Evolutionary conservation across 148 eudicot species (phyloP).

Genomic region (Pharnaceum exiguum): DNA sequence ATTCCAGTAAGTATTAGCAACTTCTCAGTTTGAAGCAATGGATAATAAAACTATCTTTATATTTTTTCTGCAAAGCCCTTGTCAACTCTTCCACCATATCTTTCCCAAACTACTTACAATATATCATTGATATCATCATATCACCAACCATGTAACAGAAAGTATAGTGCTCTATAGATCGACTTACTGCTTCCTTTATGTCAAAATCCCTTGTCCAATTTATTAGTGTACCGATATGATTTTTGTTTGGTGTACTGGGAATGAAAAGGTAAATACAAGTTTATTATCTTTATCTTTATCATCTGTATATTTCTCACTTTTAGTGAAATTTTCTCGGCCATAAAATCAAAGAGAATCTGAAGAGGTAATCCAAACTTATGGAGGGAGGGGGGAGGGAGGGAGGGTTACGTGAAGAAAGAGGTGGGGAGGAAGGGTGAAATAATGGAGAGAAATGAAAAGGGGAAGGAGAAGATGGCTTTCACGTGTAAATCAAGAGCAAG

Average conservation of each 20-base stretch:
- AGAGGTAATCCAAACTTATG: too few species aligned
- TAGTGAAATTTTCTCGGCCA: slow-evolving; percentile 29
- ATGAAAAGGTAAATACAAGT: slow-evolving; percentile 44
- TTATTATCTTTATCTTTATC: slow-evolving; percentile 26
- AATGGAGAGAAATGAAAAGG: too few species aligned
- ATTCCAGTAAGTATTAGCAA: slow-evolving; percentile 15
- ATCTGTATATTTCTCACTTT: slow-evolving; percentile 10
- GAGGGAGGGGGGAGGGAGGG: too few species aligned
- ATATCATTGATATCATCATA: too few species aligned
- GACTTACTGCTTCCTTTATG: slow-evolving; percentile 33
- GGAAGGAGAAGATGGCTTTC: too few species aligned
- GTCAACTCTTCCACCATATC: slow-evolving; percentile 37
- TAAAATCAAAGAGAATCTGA: slow-evolving; percentile 41
- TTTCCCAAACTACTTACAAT: slow-evolving; percentile 25
- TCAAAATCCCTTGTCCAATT: slow-evolving; percentile 41
- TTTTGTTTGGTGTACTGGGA: slow-evolving; percentile 35
- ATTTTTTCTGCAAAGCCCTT: slow-evolving; percentile 24
- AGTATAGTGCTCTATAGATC: slow-evolving; percentile 13
- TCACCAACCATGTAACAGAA: too few species aligned
- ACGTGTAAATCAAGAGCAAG: too few species aligned
- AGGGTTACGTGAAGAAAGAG: too few species aligned
- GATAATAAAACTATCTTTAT: slow-evolving; percentile 7
- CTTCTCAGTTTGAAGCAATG: not conserved
- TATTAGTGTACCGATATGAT: slow-evolving; percentile 36
- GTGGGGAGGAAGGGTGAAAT: too few species aligned